Percentiles rank a stretch among this genome's conserved stretches.
Evolutionary conservation across 352 stramenopile genomes (phyloP).

Genomic region (Pythium aquatile): DNA sequence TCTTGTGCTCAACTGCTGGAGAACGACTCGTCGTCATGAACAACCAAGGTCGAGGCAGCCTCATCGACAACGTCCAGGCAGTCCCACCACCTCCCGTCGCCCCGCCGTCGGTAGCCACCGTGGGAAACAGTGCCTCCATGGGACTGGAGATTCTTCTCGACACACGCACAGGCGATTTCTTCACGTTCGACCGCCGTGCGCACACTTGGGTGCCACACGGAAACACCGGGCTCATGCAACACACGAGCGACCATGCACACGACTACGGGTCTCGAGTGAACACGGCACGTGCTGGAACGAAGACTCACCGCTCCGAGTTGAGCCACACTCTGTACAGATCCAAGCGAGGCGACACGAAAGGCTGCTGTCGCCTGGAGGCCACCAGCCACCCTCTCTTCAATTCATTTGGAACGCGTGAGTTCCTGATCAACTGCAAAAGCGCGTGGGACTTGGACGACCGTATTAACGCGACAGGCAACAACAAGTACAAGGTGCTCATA

Average conservation of each 20-base stretch:
- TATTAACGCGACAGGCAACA: constrained; percentile 68
- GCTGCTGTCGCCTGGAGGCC: constrained; percentile 62
- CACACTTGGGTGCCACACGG: constrained; percentile 61
- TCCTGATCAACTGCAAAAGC: constrained; percentile 73
- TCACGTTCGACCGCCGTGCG: constrained; percentile 37
- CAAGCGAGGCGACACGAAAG: constrained; percentile 62
- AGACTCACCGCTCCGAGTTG: constrained; percentile 32
- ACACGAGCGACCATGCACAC: constrained; percentile 56
- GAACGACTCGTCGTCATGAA: constrained; percentile 62
- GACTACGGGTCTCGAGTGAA: constrained; percentile 63
- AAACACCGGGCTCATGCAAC: constrained; percentile 70
- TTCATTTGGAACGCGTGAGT: constrained; percentile 33
- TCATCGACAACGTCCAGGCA: constrained; percentile 39
- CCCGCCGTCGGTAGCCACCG: background rate
- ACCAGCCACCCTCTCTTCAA: constrained; percentile 43
- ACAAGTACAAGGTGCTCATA: constrained; percentile 77
- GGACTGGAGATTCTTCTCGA: constrained; percentile 55
- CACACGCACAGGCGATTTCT: constrained; percentile 73
- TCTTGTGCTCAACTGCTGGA: constrained; percentile 69
- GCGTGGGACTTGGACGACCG: constrained; percentile 77
- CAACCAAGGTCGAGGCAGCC: constrained; percentile 49
- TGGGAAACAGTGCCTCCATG: constrained; percentile 1
- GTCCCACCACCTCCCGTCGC: constrained; percentile 33
- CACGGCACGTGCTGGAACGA: constrained; percentile 58
- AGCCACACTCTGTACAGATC: constrained; percentile 41